A percentile compares a stretch with the other conserved stretches of the same genome.
phyloP scores from a whole-genome alignment of 352 stramenopile species.

The Pythium oligandrum region DNA sequence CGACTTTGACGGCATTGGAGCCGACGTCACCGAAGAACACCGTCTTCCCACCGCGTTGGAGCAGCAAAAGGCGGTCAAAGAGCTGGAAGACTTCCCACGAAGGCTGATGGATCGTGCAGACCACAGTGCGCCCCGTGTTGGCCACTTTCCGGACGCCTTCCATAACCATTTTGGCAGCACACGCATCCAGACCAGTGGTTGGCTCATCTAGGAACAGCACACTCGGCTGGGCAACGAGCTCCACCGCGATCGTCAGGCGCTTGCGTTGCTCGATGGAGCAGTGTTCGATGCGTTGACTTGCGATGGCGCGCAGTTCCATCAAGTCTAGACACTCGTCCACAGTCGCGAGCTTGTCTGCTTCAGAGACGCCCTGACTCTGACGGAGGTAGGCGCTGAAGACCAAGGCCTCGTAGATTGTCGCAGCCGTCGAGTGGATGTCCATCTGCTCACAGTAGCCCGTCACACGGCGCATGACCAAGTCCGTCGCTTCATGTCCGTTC shows the following conservation, averaged over 20 bases:
- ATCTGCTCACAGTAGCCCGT: slow-evolving; percentile 3
- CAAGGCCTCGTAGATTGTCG: neutral
- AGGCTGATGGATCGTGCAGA: slow-evolving; percentile 91
- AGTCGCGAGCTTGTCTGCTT: slow-evolving; percentile 9
- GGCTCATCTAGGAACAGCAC: slow-evolving; percentile 83
- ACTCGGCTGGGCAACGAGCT: slow-evolving; percentile 73
- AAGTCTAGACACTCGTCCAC: slow-evolving; percentile 22
- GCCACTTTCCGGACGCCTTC: slow-evolving; percentile 84
- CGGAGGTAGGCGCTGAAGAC: slow-evolving; percentile 72
- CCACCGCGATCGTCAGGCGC: slow-evolving; percentile 42
- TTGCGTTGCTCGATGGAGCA: slow-evolving; percentile 44
- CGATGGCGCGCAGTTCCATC: too few species aligned
- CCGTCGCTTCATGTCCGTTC: slow-evolving; percentile 15
- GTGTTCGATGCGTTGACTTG: slow-evolving; percentile 13
- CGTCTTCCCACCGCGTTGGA: slow-evolving; percentile 62
- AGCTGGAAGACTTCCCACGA: slow-evolving; percentile 73
- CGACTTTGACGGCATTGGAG: slow-evolving; percentile 23
- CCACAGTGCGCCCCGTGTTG: slow-evolving; percentile 58
- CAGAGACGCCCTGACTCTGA: slow-evolving; percentile 8
- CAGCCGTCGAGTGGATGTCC: neutral
- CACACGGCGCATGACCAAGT: slow-evolving; percentile 29
- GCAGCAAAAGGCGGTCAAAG: slow-evolving; percentile 69
- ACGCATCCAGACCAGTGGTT: slow-evolving; percentile 81
- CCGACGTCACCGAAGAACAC: slow-evolving; percentile 76
- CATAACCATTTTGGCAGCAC: slow-evolving; percentile 79